A percentile compares a stretch with the other conserved stretches of the same genome.
Evolutionary conservation across 140 eudicot genomes (phyloP).

Genomic region (Bidens hawaiensis): DNA sequence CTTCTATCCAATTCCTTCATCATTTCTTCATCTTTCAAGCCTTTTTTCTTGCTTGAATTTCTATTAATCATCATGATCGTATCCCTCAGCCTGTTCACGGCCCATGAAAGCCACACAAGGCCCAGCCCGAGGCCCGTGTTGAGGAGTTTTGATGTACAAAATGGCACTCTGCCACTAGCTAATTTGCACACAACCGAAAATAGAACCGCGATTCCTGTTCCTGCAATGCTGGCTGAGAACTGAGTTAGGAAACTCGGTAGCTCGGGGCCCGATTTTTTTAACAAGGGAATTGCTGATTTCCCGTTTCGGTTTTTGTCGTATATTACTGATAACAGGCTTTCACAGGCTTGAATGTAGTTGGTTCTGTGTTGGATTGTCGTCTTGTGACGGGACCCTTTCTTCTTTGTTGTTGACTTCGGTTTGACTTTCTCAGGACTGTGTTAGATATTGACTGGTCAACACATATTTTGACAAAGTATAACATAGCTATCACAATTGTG

Average conservation of each 20-base stretch:
- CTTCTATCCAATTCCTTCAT: constrained; percentile 49
- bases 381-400: constrained; percentile 39
- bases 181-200: constrained; percentile 60
- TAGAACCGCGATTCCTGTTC: constrained; percentile 81
- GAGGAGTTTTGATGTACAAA: constrained; percentile 56
- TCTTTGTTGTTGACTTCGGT: constrained; percentile 40
- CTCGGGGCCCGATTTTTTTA: constrained; percentile 75
- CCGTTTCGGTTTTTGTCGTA: constrained; percentile 52
- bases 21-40: constrained; percentile 63
- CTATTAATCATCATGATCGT: constrained; percentile 54
- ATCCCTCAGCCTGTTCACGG: constrained; percentile 61
- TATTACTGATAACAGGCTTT: constrained; percentile 69
- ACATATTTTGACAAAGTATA: too few relatives aligned
- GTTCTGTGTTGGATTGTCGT: constrained; percentile 36
- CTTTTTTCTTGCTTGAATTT: constrained; percentile 37
- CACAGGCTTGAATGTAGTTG: constrained; percentile 68
- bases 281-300: constrained; percentile 35
- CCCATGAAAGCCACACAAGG: constrained; percentile 90
- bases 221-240: constrained; percentile 89
- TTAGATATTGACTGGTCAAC: neutral
- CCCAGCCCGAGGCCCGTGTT: constrained; percentile 83
- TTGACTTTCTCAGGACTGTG: constrained; percentile 54
- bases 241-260: constrained; percentile 65
- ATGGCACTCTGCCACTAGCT: constrained; percentile 51
- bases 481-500: too few relatives aligned